A percentile compares a stretch with the other conserved stretches of the same genome.
Evolutionary conservation across 352 stramenopile species (phyloP).

Genomic region (Ochromonadaceae sp.): DNA sequence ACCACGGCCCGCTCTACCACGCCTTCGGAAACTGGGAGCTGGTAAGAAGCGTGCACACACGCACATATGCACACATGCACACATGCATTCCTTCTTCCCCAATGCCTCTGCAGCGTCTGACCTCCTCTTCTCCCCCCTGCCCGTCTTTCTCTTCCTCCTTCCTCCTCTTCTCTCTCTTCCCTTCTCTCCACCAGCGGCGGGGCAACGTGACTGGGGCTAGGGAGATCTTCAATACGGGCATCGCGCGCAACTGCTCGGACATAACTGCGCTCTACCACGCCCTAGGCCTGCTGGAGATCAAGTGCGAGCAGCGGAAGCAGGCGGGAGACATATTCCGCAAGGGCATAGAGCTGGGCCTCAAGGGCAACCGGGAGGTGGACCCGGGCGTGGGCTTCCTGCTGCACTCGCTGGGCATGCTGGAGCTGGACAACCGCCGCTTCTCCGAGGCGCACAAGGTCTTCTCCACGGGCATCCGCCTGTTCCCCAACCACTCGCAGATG

Average conservation of each 20-base stretch:
- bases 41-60: too few relatives aligned
- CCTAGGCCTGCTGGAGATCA: conserved; percentile 20
- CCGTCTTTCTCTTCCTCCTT: not conserved
- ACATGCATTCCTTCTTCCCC: too few relatives aligned
- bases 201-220: conserved; percentile 28
- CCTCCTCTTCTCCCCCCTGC: too few relatives aligned
- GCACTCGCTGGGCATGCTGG: conserved; percentile 32
- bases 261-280: conserved; percentile 31
- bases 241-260: conserved; percentile 26
- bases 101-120: too few relatives aligned
- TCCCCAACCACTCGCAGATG: conserved; percentile 26
- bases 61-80: too few relatives aligned
- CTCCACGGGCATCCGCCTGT: conserved; percentile 11
- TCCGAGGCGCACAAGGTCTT: conserved; percentile 23
- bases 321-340: conserved; percentile 8
- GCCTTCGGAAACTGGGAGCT: conserved; percentile 26
- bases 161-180: not conserved
- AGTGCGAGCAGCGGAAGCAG: conserved; percentile 7
- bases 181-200: not conserved
- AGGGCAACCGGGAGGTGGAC: conserved; percentile 17
- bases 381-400: conserved; percentile 27
- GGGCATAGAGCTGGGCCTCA: conserved; percentile 18
- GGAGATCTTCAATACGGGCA: conserved; percentile 25
- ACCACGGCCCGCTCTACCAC: conserved; percentile 34
- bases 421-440: conserved; percentile 12